Conservation (phyloP, 306 rosid species). For the Alnus glutinosa region DNA sequence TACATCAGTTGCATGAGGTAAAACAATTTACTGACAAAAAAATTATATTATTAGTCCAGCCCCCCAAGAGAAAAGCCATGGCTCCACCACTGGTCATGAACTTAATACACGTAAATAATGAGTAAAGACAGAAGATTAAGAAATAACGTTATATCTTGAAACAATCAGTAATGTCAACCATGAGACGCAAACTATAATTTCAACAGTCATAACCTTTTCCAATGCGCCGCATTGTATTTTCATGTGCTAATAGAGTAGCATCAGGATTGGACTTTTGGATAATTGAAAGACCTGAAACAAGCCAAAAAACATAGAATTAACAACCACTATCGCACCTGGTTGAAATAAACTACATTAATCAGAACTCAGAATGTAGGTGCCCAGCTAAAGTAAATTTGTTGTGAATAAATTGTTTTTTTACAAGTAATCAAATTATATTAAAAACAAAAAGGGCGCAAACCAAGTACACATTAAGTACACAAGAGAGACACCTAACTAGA, state of each 20-base stretch:
- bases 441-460: too few relatives aligned
- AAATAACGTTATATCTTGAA: not conserved
- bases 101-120: slow-evolving; percentile 11
- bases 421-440: too few relatives aligned
- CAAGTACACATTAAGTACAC: too few relatives aligned
- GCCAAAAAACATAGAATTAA: slow-evolving; percentile 9
- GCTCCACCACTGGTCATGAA: not conserved
- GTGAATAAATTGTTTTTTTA: not conserved
- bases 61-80: too few relatives aligned
- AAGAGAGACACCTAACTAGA: too few relatives aligned
- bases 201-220: slow-evolving; percentile 55
- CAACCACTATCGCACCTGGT: not conserved
- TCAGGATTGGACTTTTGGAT: slow-evolving; percentile 82
- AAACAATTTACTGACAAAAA: too few relatives aligned
- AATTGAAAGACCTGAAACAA: slow-evolving; percentile 73
- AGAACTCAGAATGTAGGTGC: not conserved
- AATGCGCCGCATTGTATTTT: slow-evolving; percentile 71
- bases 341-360: not conserved
- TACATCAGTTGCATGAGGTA: too few relatives aligned
- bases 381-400: not conserved
- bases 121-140: slow-evolving; percentile 6
- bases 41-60: too few relatives aligned
- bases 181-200: not conserved
- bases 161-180: not conserved
- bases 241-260: slow-evolving; percentile 71